Percentiles rank a stretch among this genome's conserved stretches.
phyloP scores from a whole-genome alignment of 371 early-diverging fungal genomes.

The Circinella minor region DNA sequence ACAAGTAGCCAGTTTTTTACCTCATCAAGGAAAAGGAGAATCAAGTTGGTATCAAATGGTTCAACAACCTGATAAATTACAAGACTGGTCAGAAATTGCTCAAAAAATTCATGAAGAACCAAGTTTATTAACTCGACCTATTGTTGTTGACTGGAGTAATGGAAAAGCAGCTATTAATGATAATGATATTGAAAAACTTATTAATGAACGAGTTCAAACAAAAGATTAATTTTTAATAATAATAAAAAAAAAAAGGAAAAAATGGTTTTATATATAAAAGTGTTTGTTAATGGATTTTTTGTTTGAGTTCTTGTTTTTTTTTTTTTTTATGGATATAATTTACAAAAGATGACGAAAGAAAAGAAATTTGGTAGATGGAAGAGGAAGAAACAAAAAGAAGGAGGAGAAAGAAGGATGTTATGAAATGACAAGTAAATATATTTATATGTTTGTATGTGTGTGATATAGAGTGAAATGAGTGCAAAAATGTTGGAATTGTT shows the following conservation, averaged over 20 bases:
- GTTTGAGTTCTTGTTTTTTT: no score
- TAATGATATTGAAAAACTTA: slow-evolving; percentile 24
- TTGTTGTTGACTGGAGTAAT: slow-evolving; percentile 48
- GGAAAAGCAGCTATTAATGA: slow-evolving; percentile 39
- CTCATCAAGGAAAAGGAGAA: slow-evolving; percentile 6
- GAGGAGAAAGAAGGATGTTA: background rate
- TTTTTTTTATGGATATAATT: background rate
- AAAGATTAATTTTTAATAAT: slow-evolving; percentile 7
- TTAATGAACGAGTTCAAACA: slow-evolving; percentile 2
- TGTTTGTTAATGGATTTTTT: no score
- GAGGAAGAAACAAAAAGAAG: background rate
- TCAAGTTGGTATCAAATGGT: slow-evolving; percentile 20
- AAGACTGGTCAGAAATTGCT: slow-evolving; percentile 20
- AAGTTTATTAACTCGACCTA: slow-evolving; percentile 32
- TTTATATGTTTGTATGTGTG: no score
- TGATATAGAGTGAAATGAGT: no score
- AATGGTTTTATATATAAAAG: no score
- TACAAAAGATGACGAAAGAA: background rate
- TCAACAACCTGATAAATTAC: slow-evolving; percentile 17
- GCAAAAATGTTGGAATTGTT: no score
- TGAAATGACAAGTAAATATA: no score
- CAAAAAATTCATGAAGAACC: slow-evolving; percentile 19
- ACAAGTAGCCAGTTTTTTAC: slow-evolving; percentile 22
- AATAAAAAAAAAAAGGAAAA: background rate
- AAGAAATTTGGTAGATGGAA: background rate